Base-by-base conservation (phyloP, 371 early-diverging fungal genomes). In the Gilbertella persicaria region DNA sequence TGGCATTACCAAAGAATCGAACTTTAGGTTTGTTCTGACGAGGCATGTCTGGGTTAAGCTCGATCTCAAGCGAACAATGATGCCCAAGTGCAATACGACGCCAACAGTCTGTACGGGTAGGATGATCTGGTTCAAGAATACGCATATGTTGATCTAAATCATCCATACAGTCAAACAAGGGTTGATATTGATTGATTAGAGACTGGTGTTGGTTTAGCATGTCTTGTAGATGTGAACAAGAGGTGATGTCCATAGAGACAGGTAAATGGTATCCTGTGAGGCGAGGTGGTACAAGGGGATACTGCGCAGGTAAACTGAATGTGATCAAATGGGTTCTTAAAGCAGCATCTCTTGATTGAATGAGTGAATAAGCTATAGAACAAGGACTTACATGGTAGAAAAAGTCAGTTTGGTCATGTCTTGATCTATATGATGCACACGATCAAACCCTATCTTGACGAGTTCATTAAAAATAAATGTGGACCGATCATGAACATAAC, bases 61-160 rank as follows among this genome's bases (percentile, higher is more conserved):
- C 62, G 5, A 80, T 49, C 3, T 69, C 62, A 10, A 80, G 35
- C 2, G 78, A 73, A 38, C 78, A 75, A 45, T 78, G 78, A 23
- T 67, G 58, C 5, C 64, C 66, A 2, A 77, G 58, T 0, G 73
- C 78, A 21, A 80, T 56, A n/a, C 71, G 59, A 17, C 80, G 71
- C 57, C 62, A 67, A 20, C 53, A 19, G 17, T 77, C 71, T 25
- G 50, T 49, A 37, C 73, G 37, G 3, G 24, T 64, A 13, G 74
- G 75, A 2, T 56, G 47, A 4, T 66, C 71, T 12, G 75, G 78
- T 39, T 75, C 78, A 3, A 80, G 38, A 4, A 77, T 60, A 21
- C 69, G 62, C 29, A 67, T 64, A 25, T 73, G 41, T 0, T 24
- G 19, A 44, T 78, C 80, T 33, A 78, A 20, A 40, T 75, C 72